Base-by-base conservation (phyloP, 176 grass and related monocot species). In the Cenchrus fungigraminus region DNA sequence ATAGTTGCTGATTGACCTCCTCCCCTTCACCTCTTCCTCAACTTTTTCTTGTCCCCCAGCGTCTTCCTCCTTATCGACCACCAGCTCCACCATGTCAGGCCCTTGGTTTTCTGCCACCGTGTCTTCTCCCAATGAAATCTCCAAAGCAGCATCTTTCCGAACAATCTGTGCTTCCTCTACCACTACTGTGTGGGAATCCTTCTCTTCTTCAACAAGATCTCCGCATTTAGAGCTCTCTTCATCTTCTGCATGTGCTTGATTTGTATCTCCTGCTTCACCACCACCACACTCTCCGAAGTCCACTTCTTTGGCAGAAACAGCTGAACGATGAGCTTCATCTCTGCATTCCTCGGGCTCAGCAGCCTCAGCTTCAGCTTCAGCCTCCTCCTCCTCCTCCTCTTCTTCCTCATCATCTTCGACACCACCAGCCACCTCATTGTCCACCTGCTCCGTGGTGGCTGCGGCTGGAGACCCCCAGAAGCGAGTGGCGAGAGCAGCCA, bases 391-490 rank as follows among this genome's bases (percentile, higher is more conserved):
- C 42, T 82, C 85, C 32, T 85, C 65, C 12, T 68, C 68, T 12
- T 65, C 89, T 31, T 89, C 45, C 43, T 82, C 83, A n/a, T 88
- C 31, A 12, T 50, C n/a, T 0, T 74, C 31, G 3, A 80, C 15
- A 5, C 79, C 63, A 25, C 6, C 87, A 22, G 51, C 69, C n/a
- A 56, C 75, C 12, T 81, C 86, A 74, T 57, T 82, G 76, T 55
- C 84, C 72, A 88, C 84, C 44, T 91, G 87, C 46, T 76, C 87
- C 34, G 70, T 63, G 4, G 76, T 92, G 32, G 94, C 85, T 3
- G 90, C 87, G 0, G 88, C 91, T 0, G 97, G 93, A 16, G 97
- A 98, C 2, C 91, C 97, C 93, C 93, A 98, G 68, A 98, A 90
- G 11, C 86, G 89, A 0, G 82, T 98, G 31, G 91, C 79, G 0